Base-by-base conservation (phyloP, 768 basidiomycete genomes). In the Suillus plorans region DNA sequence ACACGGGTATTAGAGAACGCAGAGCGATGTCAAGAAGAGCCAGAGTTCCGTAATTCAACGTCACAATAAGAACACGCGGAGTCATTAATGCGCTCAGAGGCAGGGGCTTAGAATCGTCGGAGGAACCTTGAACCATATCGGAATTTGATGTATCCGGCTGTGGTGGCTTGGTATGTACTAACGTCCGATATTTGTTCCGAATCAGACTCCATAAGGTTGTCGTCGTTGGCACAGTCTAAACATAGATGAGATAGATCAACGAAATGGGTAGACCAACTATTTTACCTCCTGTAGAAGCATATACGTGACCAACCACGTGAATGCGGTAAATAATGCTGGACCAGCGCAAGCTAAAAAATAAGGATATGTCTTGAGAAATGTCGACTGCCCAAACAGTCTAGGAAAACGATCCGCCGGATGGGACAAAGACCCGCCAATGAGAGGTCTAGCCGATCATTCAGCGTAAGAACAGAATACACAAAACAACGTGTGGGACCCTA, bases 301-400 rank as follows among this genome's bases (percentile, higher is more conserved):
- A 45, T 78, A 74, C 0, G 82, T 80, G 14, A 85, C 72, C 13
- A 83, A 50, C 80, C 81, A 85, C 6, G 81, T 81, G 18, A 85
- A 12, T 13, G 74, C 70, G 1, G 85, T 77, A 68, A 85, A 85
- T 0, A 84, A 82, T 2, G 85, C 87, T 4, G 86, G 80, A 16
- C 87, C 82, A 20, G 86, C 81, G 67, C 88, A 89, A 6, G 88
- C 84, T 42, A 89, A 79, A 72, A 89, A 88, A 74, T 91, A 90
- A 1, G 89, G 89, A 71, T 86, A 87, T 34, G 80, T 73, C 68
- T 79, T 80, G 82, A 87, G 83, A 70, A 91, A 89, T 20, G 67
- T 68, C 9, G 77, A 78, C 22, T 77, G 67, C 63, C 86, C 87
- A 61, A 91, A 90, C 4, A 81, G 62, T n/a, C 70, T 68, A 3